Evolutionary conservation across 805 yeast species (phyloP), one percentile per base, ranked within the genome.

Genomic region (Komagataella populi): DNA sequence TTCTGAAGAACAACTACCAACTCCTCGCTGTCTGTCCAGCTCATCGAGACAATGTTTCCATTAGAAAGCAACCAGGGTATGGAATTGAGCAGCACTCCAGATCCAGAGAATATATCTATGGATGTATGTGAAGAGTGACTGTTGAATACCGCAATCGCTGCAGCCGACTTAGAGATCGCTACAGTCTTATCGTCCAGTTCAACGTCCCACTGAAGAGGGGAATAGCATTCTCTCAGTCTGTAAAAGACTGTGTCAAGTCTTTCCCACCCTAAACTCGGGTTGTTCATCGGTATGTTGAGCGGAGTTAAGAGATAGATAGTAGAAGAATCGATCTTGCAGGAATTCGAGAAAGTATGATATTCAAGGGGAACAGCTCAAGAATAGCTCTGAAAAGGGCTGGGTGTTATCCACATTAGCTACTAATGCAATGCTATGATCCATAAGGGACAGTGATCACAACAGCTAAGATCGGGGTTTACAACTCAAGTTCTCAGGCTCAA

Each of bases 261-360:
- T 63, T 88, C 96, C 97, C 97, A 89, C 47, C 74, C 75, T 54
- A 73, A 60, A 56, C 75, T 70, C 10, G 78, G 79, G 64, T 69
- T 2, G 70, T 39, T 23, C 8, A 5, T n/a, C 50, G 58, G 57
- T 60, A 39, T 45, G 14, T 22, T 45, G 14, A 45, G 39, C 12
- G n/a, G 14, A 30, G 39, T 14, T 10, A 30, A 30, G 3, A 30
- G 39, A 30, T 30, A 30, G 39, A 30, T 30, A 30, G 39, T 10
- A 30, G 39, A 14, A 30, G 39, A 30, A 10, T 30, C 4, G 14
- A 30, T 30, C n/a, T 8, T 8, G 4, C 39, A 10, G 12, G 39
- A 30, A 30, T 30, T 30, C 39, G 39, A 30, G 39, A 30, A 30
- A 30, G 14, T 8, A 30, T 30, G n/a, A 8, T 12, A 30, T 30